Conservation (phyloP, 768 basidiomycete species). For the Suillus decipiens region DNA sequence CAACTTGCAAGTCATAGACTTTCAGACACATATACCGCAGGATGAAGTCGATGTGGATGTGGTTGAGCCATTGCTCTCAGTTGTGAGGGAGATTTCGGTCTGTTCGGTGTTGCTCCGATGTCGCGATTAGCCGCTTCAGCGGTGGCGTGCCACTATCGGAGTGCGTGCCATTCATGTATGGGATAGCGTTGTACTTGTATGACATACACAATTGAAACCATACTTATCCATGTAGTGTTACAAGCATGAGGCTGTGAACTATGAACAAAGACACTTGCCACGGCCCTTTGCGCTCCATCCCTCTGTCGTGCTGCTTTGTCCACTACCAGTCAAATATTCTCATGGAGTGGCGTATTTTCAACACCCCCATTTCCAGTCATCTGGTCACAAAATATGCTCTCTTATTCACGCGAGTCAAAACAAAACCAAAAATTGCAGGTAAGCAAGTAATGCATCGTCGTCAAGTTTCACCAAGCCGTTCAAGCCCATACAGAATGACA, state of each 20-base stretch:
- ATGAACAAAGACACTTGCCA: conserved; percentile 1
- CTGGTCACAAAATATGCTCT: neutral
- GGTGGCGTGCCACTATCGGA: too few relatives aligned
- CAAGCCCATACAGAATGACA: neutral
- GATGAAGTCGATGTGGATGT: neutral
- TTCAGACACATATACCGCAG: neutral
- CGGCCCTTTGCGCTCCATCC: neutral
- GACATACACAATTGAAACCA: neutral
- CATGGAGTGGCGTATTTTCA: neutral
- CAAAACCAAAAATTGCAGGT: neutral
- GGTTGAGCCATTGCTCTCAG: neutral
- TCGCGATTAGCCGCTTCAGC: neutral
- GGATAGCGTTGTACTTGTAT: neutral
- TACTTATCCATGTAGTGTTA: neutral
- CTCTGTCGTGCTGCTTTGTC: neutral
- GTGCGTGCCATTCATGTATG: too few relatives aligned
- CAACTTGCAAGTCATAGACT: neutral
- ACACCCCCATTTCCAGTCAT: neutral
- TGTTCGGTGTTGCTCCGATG: neutral
- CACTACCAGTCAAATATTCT: conserved; percentile 4
- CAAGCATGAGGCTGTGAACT: neutral
- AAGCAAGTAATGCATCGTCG: neutral
- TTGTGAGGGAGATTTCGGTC: neutral
- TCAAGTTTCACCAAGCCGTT: neutral
- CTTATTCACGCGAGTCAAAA: neutral